Conservation (phyloP, 495 filamentous ascomycete species). For the Penicillium herquei region DNA sequence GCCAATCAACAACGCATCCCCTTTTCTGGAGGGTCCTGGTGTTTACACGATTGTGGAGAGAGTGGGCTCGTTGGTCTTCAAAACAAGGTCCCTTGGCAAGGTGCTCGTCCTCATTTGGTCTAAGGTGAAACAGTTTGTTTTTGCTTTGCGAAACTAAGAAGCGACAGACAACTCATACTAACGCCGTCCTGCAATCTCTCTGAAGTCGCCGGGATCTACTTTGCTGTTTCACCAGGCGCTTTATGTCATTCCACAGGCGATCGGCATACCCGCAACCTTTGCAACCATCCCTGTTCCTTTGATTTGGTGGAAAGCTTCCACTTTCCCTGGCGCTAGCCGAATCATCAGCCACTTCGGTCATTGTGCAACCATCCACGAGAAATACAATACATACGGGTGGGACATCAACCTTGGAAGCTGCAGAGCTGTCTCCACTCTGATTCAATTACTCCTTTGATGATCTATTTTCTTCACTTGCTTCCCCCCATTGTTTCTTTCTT, state of each 20-base stretch:
- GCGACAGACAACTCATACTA: neutral
- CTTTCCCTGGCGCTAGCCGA: conserved; percentile 16
- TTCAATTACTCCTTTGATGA: conserved; percentile 18
- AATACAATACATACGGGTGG: neutral
- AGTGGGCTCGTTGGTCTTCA: neutral
- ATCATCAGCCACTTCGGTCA: conserved; percentile 28
- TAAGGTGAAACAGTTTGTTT: neutral
- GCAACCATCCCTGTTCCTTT: conserved; percentile 23
- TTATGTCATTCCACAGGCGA: conserved; percentile 42
- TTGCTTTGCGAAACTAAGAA: neutral
- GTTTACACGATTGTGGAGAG: neutral
- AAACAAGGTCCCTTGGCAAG: neutral
- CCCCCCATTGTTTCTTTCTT: neutral
- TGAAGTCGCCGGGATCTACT: conserved; percentile 18
- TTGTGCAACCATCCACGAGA: conserved; percentile 12
- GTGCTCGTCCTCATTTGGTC: neutral
- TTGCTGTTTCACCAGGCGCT: conserved; percentile 41
- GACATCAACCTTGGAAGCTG: neutral
- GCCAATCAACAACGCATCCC: neutral
- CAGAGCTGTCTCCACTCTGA: conserved; percentile 13
- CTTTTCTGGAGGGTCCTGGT: neutral
- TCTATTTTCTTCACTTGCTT: conserved; percentile 11
- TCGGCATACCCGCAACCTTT: conserved; percentile 24
- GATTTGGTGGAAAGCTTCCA: conserved; percentile 5
- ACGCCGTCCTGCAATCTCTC: conserved; percentile 1